Percentiles rank a stretch among this genome's conserved stretches.
phyloP scores from a whole-genome alignment of 306 rosid genomes.

The Vicia villosa region DNA sequence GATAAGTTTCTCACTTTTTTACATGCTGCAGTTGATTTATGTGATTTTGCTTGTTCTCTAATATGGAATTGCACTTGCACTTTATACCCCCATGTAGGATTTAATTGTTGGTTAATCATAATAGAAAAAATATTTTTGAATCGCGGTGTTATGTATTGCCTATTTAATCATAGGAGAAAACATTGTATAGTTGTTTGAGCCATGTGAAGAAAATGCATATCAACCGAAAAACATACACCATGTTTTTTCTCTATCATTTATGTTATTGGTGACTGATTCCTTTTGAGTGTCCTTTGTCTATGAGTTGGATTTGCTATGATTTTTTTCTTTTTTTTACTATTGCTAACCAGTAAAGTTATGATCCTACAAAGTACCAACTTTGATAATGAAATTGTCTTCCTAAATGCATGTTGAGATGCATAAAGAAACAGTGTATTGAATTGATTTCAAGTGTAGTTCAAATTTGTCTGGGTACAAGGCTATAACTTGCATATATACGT shows the following conservation, averaged over 20 bases:
- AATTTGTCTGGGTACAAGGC: slow-evolving; percentile 30
- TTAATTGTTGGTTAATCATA: not conserved
- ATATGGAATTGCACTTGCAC: not conserved
- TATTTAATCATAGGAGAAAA: not conserved
- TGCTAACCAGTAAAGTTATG: slow-evolving; percentile 12
- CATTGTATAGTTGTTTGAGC: not conserved
- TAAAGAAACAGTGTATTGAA: slow-evolving; percentile 14
- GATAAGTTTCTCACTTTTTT: no score
- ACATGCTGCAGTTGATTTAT: no score
- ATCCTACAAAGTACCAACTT: slow-evolving; percentile 32
- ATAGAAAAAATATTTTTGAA: no score
- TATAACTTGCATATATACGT: not conserved
- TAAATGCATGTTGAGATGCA: slow-evolving; percentile 38
- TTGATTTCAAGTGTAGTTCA: slow-evolving; percentile 26
- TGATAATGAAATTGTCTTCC: slow-evolving; percentile 28
- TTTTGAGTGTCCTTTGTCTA: slow-evolving; percentile 16
- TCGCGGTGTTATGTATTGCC: no score
- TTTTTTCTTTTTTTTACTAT: slow-evolving; percentile 31
- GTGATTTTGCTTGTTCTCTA: slow-evolving; percentile 7
- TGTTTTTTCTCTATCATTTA: slow-evolving; percentile 16
- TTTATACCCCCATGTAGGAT: not conserved
- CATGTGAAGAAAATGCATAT: slow-evolving; percentile 49
- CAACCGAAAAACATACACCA: slow-evolving; percentile 7
- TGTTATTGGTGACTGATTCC: slow-evolving; percentile 16
- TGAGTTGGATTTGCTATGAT: not conserved